Evolutionary conservation across 2,329 filamentous ascomycete species (phyloP), one percentile per base, ranked within the genome.

Genomic region (Delphinella strobiligena): DNA sequence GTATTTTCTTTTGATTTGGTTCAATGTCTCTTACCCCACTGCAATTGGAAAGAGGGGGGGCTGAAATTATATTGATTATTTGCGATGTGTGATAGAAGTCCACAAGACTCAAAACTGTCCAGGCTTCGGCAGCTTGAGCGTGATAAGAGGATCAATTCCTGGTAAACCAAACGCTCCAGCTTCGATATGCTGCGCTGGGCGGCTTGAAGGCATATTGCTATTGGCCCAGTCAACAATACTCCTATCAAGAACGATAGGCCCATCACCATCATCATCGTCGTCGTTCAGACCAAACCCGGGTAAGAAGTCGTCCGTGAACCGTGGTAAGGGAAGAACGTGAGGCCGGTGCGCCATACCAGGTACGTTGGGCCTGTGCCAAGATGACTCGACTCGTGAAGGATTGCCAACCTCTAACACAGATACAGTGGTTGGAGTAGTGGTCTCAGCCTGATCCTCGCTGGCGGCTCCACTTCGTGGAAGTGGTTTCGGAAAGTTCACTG

Each of bases 211-310:
- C 37, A 37, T 31, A n/a, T 38, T 42, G 19, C 29, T 38, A 19
- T 34, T 42, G 5, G 50, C 52, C 53, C 53, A 59, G 36, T 59
- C 54, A 16, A 60, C 41, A 31, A 60, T 60, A 17, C 51, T 50
- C 14, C 57, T 50, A 37, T 59, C 56, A 11, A 60, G 49, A 3
- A 52, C 51, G 18, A 59, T 54, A 3, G 45, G 54, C 19, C 50
- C 53, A 4, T 48, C 48, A 16, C 42, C 30, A 22, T 46, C 45
- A 9, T 51, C 49, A 22, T 53, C 47, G 12, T 48, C 47, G 12
- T 48, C 46, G 24, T 35, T 37, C 19, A 38, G 45, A 24, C 50
- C 51, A 4, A 44, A 43, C 1, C 45, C 41, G 19, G 49, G 49
- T 4, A 53, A 47, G 45, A 55, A 57, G 24, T 55, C 48, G 30